A percentile compares a stretch with the other conserved stretches of the same genome.
Conservation (phyloP, 441 rosid species). For the Gossypium schwendimanii region DNA sequence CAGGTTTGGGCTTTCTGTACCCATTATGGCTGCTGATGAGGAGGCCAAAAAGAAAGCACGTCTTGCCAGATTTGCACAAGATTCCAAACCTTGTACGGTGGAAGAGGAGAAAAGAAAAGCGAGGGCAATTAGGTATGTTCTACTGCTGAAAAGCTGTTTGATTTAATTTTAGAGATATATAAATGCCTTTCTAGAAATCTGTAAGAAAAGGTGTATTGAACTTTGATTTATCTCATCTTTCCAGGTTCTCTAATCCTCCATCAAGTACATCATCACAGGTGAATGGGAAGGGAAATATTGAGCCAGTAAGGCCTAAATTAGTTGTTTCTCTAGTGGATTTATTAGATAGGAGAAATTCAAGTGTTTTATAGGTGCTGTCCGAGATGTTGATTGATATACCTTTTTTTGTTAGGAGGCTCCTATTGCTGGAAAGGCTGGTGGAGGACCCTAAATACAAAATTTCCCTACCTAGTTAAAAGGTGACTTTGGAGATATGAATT, state of each 20-base stretch:
- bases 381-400: slow-evolving; percentile 13
- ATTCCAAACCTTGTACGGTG: slow-evolving; percentile 33
- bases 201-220: neutral
- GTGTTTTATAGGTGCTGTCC: slow-evolving; percentile 2
- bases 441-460: slow-evolving; percentile 33
- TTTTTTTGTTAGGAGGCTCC: slow-evolving; percentile 46
- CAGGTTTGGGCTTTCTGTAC: slow-evolving; percentile 71
- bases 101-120: slow-evolving; percentile 87
- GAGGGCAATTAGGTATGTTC: slow-evolving; percentile 59
- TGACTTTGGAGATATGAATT: slow-evolving; percentile 15
- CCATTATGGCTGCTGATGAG: slow-evolving; percentile 39
- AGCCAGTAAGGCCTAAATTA: slow-evolving; percentile 32
- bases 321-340: slow-evolving; percentile 1
- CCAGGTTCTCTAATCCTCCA: slow-evolving; percentile 60
- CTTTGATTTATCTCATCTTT: neutral
- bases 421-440: slow-evolving; percentile 60
- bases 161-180: neutral
- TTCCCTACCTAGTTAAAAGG: slow-evolving; percentile 26
- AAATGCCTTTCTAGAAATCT: neutral
- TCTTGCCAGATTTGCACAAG: slow-evolving; percentile 58
- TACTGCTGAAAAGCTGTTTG: neutral
- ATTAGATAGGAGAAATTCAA: neutral
- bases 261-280: slow-evolving; percentile 37
- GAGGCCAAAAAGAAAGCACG: slow-evolving; percentile 88
- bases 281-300: slow-evolving; percentile 47